Evolutionary conservation across 2,329 filamentous ascomycete genomes (phyloP), one percentile per base, ranked within the genome.

Genomic region (Botryotinia convoluta): DNA sequence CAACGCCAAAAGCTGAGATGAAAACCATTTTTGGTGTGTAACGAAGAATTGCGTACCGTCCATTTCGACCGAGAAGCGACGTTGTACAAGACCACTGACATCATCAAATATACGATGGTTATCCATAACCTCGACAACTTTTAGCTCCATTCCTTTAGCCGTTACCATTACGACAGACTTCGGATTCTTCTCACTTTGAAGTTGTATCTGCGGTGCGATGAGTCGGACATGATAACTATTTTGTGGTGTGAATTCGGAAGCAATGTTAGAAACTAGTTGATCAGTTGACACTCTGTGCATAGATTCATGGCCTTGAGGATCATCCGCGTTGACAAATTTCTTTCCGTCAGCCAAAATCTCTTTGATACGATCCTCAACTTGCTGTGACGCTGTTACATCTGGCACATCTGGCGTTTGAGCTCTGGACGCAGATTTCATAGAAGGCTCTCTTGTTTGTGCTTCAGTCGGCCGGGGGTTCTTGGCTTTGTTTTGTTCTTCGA

Each of bases 21-120:
- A 88, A 82, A 99, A 95, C 81, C 92, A 96, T 84, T 97, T 97
- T 79, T 95, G 93, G 75, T 95, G 95, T 0, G 95, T 96, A 68
- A 99, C 95, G 78, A 99, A 99, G 83, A 99, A 98, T 81, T 99
- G 96, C 42, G 97, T 92, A 80, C 95, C 97, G 83, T 99, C 96
- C 92, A 98, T 98, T 77, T 94, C 93, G 75, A 98, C 91, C 42
- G 95, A 89, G 84, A 98, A 98, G 12, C 96, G 92, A 54, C 95
- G 92, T 81, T 99, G 97, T 1, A 99, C 95, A 63, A 99, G 87
- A 71, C 96, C 97, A 79, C 94, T 97, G 79, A 99, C 94, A 77
- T 93, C 92, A 81, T 99, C 96, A 65, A 91, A 95, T 73, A 98
- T 89, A 74, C 96, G 89, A 79, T 94, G 92, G 83, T 97, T 98